Evolutionary conservation across 306 rosid species (phyloP).

Genomic region (Gastrolobium villosum): DNA sequence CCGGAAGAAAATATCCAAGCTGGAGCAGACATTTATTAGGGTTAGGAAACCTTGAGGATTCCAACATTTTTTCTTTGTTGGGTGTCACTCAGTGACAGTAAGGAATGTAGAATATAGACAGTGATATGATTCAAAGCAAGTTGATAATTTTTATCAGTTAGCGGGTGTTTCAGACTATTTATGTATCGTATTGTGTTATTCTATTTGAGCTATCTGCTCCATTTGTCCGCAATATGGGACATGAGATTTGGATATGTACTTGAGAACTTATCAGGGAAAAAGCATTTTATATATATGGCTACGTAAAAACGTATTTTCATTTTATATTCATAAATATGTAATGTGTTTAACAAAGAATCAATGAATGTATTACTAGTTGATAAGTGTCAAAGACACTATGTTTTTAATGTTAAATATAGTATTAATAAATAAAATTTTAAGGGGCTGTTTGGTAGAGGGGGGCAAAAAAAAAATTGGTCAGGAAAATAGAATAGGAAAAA

Average conservation of each 20-base stretch:
- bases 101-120: constrained; percentile 46
- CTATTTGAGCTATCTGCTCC: constrained; percentile 36
- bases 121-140: constrained; percentile 43
- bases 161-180: constrained; percentile 44
- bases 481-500: too few relatives aligned
- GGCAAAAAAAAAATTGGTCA: too few relatives aligned
- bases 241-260: not conserved
- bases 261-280: not conserved
- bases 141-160: constrained; percentile 41
- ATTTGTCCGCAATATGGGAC: constrained; percentile 35
- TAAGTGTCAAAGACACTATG: too few relatives aligned
- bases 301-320: not conserved
- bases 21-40: too few relatives aligned
- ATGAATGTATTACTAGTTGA: not conserved
- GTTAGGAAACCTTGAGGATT: constrained; percentile 45
- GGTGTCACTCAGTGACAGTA: constrained; percentile 37
- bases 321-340: not conserved
- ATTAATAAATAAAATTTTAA: too few relatives aligned
- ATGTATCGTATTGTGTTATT: constrained; percentile 35
- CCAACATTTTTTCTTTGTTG: constrained; percentile 54
- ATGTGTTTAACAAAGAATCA: not conserved
- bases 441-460: too few relatives aligned
- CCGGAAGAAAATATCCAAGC: too few relatives aligned
- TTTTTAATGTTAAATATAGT: too few relatives aligned
- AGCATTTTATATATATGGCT: not conserved